These are phyloP conservation scores for Gilbertella persicaria DNA, from an alignment of 371 early-diverging fungal genomes.

Conservation along the genomic window DNA sequence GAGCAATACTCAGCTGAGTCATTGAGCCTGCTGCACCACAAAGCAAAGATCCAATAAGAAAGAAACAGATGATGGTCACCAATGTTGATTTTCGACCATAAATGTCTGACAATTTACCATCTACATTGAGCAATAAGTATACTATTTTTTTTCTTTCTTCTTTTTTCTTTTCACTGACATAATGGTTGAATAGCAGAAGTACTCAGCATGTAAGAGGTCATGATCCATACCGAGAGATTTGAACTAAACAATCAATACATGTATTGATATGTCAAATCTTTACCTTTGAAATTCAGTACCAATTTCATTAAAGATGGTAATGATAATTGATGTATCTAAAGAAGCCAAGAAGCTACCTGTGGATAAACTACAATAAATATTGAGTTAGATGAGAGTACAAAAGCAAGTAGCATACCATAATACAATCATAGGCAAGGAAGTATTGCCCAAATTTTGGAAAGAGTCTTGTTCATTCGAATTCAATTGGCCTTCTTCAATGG, in stretches of 20 bases:
- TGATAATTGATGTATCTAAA: slow-evolving; percentile 76
- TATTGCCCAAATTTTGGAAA: too few species aligned
- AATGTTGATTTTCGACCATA: slow-evolving; percentile 42
- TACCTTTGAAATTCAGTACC: slow-evolving; percentile 68
- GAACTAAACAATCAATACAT: slow-evolving; percentile 20
- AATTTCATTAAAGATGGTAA: slow-evolving; percentile 77
- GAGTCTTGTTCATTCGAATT: too few species aligned
- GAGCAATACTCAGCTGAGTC: slow-evolving; percentile 69
- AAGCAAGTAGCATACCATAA: too few species aligned
- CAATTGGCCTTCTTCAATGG: too few species aligned
- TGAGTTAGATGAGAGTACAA: too few species aligned
- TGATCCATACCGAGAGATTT: slow-evolving; percentile 67
- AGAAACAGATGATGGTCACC: slow-evolving; percentile 27
- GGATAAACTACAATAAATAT: slow-evolving; percentile 29
- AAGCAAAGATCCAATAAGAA: slow-evolving; percentile 40
- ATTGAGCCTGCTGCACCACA: slow-evolving; percentile 58
- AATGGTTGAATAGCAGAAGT: slow-evolving; percentile 75
- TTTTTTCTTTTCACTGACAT: slow-evolving; percentile 57
- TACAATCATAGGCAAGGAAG: too few species aligned
- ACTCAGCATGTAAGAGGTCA: slow-evolving; percentile 73
- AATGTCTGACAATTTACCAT: slow-evolving; percentile 40
- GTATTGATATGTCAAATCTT: not conserved
- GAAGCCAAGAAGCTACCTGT: slow-evolving; percentile 66
- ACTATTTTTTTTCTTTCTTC: too few species aligned
- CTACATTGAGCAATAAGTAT: slow-evolving; percentile 1